Base-by-base conservation (phyloP, 2,329 filamentous ascomycete genomes). In the Ophioceras dolichostomum region DNA sequence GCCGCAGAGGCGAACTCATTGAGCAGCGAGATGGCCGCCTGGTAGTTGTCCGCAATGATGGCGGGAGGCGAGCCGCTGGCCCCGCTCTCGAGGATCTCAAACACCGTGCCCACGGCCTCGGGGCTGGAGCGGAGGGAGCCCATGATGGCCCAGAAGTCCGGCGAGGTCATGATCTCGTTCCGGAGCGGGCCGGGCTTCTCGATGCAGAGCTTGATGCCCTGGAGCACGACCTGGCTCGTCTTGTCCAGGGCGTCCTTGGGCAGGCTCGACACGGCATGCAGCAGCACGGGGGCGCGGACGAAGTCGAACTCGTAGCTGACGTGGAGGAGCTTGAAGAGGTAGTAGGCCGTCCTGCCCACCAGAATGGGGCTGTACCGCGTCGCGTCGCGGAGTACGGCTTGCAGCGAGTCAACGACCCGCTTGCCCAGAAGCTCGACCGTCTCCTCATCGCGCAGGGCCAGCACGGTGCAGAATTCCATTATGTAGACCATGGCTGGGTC, bases 61-160 rank as follows among this genome's bases (percentile, higher is more conserved):
- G 88, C 83, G 12, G 83, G 79, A 14, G 80, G 80, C n/a, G 75
- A 70, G 12, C 80, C 81, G 10, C 71, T 73, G 2, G 86, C 76
- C 19, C 88, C 77, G 38, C 73, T 77, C 51, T 91, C 82, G 0
- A 95, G 67, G n/a, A 96, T 83, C 38, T 82, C 76, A 55, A 96
- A 96, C 0, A 94, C 87, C 13, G 79, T 69, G 1, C 79, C 68
- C 2, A 86, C 83, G 19, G 82, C 79, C 37, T 84, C 79, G 3
- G 75, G 62, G 43, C 80, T 73, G 18, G 68, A 66, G 33, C 84
- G 77, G 14, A 98, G 64, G 22, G 77, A 73, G 43, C 86, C 79
- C 37, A 98, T 66, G 12, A 95, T 83, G 5, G 82, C 81, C 91
- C 91, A 98, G 57, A 98, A 96, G 53, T 98, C 91, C 0, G 91